phyloP scores from a whole-genome alignment of 352 stramenopile species.

The Thalassiosira livingstoniorum region DNA sequence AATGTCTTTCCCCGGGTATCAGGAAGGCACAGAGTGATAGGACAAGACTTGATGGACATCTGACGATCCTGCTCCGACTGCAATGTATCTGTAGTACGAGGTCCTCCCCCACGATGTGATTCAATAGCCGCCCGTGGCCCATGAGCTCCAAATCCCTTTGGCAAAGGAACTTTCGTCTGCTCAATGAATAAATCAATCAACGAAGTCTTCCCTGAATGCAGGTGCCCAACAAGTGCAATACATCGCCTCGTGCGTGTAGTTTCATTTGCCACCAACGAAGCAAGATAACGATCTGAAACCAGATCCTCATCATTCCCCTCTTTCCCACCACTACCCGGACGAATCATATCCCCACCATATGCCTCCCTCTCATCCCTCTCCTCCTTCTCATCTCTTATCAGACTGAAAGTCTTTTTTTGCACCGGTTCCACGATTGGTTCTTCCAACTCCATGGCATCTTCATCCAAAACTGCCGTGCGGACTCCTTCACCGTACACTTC shows the following conservation, averaged over 20 bases:
- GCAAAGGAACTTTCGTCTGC: constrained; percentile 63
- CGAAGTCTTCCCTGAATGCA: constrained; percentile 91
- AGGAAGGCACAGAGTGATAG: constrained; percentile 94
- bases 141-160: constrained; percentile 52
- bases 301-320: constrained; percentile 62
- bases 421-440: constrained; percentile 98
- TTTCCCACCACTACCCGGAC: constrained; percentile 16
- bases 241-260: constrained; percentile 91
- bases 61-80: constrained; percentile 96
- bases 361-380: constrained; percentile 42
- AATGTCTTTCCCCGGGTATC: constrained; percentile 95
- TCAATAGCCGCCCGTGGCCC: constrained; percentile 60
- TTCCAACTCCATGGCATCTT: constrained; percentile 98
- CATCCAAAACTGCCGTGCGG: constrained; percentile 95
- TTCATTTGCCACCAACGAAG: constrained; percentile 74
- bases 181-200: constrained; percentile 82
- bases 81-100: constrained; percentile 94
- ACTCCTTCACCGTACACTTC: constrained; percentile 97
- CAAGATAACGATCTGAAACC: constrained; percentile 75
- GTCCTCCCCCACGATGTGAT: constrained; percentile 75
- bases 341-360: constrained; percentile 48
- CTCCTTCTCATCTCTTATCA: constrained; percentile 50
- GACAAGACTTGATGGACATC: constrained; percentile 96
- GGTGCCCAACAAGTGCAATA: constrained; percentile 95
- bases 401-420: constrained; percentile 90